phyloP scores from a whole-genome alignment of 1,284 basidiomycete genomes.

The Ganoderma sinense region DNA sequence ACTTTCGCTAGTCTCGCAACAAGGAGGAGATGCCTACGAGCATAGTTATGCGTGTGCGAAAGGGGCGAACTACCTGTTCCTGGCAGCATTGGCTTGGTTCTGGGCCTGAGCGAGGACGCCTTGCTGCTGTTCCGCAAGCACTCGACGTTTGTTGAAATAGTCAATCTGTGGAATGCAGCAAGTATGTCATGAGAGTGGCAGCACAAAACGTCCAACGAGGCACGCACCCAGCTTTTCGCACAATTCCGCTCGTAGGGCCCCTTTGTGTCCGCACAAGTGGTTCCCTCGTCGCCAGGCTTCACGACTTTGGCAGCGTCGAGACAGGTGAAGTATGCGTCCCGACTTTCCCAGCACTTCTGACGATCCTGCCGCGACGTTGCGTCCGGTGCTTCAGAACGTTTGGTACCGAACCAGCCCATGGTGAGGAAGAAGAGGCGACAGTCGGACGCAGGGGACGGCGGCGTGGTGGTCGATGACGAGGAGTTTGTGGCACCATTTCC shows the following conservation, averaged over 20 bases:
- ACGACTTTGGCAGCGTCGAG: constrained; percentile 69
- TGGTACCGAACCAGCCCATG: constrained; percentile 46
- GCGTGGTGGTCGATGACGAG: background rate
- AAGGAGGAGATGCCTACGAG: constrained; percentile 1
- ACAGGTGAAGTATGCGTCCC: constrained; percentile 82
- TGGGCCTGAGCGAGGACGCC: constrained; percentile 65
- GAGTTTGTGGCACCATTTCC: background rate
- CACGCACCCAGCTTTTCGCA: constrained; percentile 84
- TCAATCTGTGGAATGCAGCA: constrained; percentile 61
- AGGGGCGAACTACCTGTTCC: constrained; percentile 33
- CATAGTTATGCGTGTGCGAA: background rate
- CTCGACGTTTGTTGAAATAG: constrained; percentile 84
- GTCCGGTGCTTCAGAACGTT: constrained; percentile 46
- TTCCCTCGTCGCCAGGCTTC: constrained; percentile 73
- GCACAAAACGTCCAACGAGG: background rate
- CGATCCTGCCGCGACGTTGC: constrained; percentile 62
- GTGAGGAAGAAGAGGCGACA: background rate
- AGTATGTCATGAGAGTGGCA: background rate
- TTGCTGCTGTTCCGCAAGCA: constrained; percentile 78
- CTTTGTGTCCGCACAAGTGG: constrained; percentile 59
- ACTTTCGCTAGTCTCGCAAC: background rate
- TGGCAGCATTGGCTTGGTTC: constrained; percentile 55
- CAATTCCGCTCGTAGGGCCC: constrained; percentile 69
- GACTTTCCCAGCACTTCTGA: constrained; percentile 77
- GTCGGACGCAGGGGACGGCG: background rate